Base-by-base conservation (phyloP, 2,329 filamentous ascomycete species). In the Diaporthe helianthi region DNA sequence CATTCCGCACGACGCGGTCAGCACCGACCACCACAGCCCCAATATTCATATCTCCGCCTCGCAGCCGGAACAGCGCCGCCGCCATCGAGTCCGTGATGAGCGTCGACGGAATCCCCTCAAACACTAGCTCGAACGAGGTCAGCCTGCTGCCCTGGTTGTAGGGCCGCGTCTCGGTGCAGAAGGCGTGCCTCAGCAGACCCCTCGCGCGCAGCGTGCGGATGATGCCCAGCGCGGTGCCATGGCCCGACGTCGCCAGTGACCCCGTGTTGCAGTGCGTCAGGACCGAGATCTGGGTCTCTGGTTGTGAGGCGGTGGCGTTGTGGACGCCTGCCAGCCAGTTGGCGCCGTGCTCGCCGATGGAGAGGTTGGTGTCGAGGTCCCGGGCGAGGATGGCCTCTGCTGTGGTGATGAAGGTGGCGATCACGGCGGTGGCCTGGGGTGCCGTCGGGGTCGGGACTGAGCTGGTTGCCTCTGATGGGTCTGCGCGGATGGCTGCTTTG, bases 181-280 rank as follows among this genome's bases (percentile, higher is more conserved):
- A 99, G 47, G 94, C 95, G 76, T 94, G 94, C 72, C 89, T 85
- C 29, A 99, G 86, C 8, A 88, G 84, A 6, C 85, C 84, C 68
- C 85, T 85, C 15, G 87, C 81, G 76, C 93, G 88, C 6, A 99
- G 85, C 5, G 92, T 93, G 69, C 96, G 92, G 74, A 99, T 94
- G 63, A 99, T 96, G 26, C 96, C 96, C 3, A 99, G 85, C 0
- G 96, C 96, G 13, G 96, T 99, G 64, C 96, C 96, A 78, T 98
- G 97, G n/a, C 96, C 96, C 19, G 96, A 97, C 1, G 96, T 99
- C 31, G 96, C 96, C 41, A 99, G 89, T 24, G 95, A 98, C 33
- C 96, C 96, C 26, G 96, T 99, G 80, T 99, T 99, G 85, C 96
- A 99, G 81, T 99, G 97, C 13, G 96, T 99, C 73, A 99, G 82